Evolutionary conservation across 1,284 basidiomycete species (phyloP), one percentile per base, ranked within the genome.

Genomic region (Cronartium ribicola): DNA sequence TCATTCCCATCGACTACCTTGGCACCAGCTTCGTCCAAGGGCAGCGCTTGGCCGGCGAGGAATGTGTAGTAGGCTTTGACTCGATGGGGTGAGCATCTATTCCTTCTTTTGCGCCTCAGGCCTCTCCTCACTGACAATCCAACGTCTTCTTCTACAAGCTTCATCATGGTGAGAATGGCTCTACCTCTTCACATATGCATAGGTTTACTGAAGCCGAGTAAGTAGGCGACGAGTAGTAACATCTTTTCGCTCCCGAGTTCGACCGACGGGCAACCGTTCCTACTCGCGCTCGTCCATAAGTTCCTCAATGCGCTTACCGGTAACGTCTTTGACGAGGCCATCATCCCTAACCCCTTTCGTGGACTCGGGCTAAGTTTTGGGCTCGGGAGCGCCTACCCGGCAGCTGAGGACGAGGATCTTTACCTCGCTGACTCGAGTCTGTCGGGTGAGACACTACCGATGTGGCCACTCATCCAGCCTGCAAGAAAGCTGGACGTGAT

Each of bases 381-480:
- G 17, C 57, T 67, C 14, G 59, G 62, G 62, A 65, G 57, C 2
- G 72, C 65, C 51, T 67, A 63, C 17, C 57, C 65, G 1, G 59
- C 41, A 29, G 62, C 62, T 20, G 60, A 74, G 37, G 59, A 67
- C 41, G 66, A 67, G 40, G 40, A 67, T 37, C n/a, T 74, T 6
- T 74, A 74, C 40, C 57, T 74, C 20, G 72, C 65, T 37, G 72
- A 74, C 41, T 67, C 65, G 1, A 67, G 65, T 57, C 57, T 74
- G 14, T 74, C 72, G 2, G 72, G 72, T 11, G 72, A 80, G 57
- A 81, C 81, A 59, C 75, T 81, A 37, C 80, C 81, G 0, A 73
- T 81, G 4, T 80, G 79, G 78, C 79, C 81, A 10, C 74, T 81
- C 1, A 67, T 81, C 41, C 78, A 81, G 71, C 79, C 80, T 3